These are phyloP conservation scores for Silene noctiflora DNA, from an alignment of 179 eudicot genomes.

Conservation along the genomic window DNA sequence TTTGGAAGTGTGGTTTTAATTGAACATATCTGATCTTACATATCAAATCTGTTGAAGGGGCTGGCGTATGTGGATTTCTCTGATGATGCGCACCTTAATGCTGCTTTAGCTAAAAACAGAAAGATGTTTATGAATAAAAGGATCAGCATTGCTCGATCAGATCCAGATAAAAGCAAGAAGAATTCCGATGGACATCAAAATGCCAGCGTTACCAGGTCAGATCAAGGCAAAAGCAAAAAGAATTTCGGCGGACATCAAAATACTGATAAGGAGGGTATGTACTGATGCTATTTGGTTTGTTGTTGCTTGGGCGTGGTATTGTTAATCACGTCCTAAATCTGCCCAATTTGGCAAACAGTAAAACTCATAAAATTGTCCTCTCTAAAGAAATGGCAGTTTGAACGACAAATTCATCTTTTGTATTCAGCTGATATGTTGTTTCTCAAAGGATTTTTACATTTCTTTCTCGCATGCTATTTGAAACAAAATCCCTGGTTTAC, in stretches of 20 bases:
- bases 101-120: conserved; percentile 75
- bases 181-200: conserved; percentile 32
- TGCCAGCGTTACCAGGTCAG: conserved; percentile 63
- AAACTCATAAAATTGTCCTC: not conserved
- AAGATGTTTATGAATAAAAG: conserved; percentile 52
- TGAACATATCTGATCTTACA: conserved; percentile 2
- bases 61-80: conserved; percentile 94
- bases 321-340: not conserved
- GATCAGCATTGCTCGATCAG: conserved; percentile 73
- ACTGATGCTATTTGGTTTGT: not conserved
- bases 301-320: not conserved
- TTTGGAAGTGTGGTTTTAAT: not conserved
- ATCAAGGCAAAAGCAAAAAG: conserved; percentile 57
- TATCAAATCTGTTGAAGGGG: conserved; percentile 43
- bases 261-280: conserved; percentile 38
- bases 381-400: not conserved
- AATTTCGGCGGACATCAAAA: conserved; percentile 34
- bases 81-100: conserved; percentile 69
- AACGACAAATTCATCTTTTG: not conserved
- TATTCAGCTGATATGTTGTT: not conserved
- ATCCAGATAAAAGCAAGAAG: conserved; percentile 58
- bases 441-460: not conserved
- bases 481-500: not conserved
- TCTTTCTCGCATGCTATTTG: not conserved
- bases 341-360: not conserved